Percentiles rank a stretch among this genome's conserved stretches.
Conservation (phyloP, 2,329 filamentous ascomycete genomes). For the Colletotrichum agaves region DNA sequence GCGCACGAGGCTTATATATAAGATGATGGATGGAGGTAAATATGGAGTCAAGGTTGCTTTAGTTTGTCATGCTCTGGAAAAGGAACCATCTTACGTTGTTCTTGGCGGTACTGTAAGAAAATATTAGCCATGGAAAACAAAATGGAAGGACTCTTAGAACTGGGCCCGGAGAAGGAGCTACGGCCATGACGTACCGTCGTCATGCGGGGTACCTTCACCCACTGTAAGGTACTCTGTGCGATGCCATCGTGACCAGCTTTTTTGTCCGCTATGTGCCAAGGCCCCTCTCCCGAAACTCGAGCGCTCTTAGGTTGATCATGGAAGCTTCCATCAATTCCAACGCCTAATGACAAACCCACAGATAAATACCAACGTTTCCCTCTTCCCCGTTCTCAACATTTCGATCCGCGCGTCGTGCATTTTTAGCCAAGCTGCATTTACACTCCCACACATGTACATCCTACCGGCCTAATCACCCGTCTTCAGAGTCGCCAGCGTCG, state of each 20-base stretch:
- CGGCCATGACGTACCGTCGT: conserved; percentile 33
- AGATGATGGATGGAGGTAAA: conserved; percentile 13
- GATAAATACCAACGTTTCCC: conserved; percentile 24
- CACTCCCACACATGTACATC: conserved; percentile 15
- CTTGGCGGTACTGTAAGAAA: neutral
- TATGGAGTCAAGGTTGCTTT: neutral
- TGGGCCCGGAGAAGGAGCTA: conserved; percentile 27
- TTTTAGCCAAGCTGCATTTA: neutral
- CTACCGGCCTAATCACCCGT: conserved; percentile 11
- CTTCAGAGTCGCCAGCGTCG: neutral
- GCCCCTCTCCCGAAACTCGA: conserved; percentile 11
- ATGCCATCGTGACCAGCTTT: conserved; percentile 32
- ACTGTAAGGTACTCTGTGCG: conserved; percentile 18
- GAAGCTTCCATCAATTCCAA: conserved; percentile 28
- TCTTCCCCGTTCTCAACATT: neutral
- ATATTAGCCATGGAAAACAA: neutral
- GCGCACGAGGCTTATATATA: neutral
- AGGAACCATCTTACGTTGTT: neutral
- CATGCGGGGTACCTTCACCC: conserved; percentile 24
- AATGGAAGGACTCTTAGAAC: conserved; percentile 4
- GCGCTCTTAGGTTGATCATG: conserved; percentile 4
- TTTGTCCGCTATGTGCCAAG: neutral
- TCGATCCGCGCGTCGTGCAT: conserved; percentile 2
- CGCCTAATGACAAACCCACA: neutral
- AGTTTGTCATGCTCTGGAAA: neutral